A percentile compares a stretch with the other conserved stretches of the same genome.
Evolutionary conservation across 2,329 filamentous ascomycete genomes (phyloP).

Genomic region (Fusarium sp.): DNA sequence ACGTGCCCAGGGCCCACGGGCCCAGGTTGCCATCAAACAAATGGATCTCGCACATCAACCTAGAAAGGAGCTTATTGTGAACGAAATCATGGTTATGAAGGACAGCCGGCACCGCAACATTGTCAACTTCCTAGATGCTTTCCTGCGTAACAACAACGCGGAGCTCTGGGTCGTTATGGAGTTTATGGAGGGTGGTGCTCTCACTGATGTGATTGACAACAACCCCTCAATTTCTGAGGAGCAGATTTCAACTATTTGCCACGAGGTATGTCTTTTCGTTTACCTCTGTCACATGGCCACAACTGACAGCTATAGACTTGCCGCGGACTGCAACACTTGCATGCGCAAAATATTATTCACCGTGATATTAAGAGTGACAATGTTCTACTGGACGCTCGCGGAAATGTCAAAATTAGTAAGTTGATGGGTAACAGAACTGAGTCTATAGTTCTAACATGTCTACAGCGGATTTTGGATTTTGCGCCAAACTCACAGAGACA

Average conservation of each 20-base stretch:
- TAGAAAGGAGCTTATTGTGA: constrained; percentile 97
- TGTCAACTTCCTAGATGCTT: constrained; percentile 98
- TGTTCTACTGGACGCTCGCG: constrained; percentile 91
- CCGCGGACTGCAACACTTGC: constrained; percentile 92
- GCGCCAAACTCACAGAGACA: constrained; percentile 95
- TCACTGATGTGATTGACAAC: constrained; percentile 99
- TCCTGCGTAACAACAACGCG: constrained; percentile 91
- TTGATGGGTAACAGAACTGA: constrained; percentile 43
- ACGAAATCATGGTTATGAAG: constrained; percentile 99
- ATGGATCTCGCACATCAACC: constrained; percentile 99
- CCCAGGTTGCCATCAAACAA: constrained; percentile 98
- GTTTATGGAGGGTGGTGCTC: constrained; percentile 97
- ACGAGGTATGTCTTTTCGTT: constrained; percentile 75
- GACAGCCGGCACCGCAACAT: constrained; percentile 98
- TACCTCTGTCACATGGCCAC: constrained; percentile 14
- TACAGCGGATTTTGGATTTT: constrained; percentile 98
- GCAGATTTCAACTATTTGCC: constrained; percentile 97
- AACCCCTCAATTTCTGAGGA: constrained; percentile 94
- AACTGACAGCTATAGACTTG: constrained; percentile 76
- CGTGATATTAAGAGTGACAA: constrained; percentile 99
- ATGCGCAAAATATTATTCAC: constrained; percentile 97
- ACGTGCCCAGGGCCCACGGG: constrained; percentile 81
- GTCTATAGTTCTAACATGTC: constrained; percentile 31
- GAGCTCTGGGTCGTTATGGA: constrained; percentile 99
- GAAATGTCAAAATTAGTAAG: constrained; percentile 97